Conservation (phyloP, 768 basidiomycete species). For the Sarcomyxa edulis region DNA sequence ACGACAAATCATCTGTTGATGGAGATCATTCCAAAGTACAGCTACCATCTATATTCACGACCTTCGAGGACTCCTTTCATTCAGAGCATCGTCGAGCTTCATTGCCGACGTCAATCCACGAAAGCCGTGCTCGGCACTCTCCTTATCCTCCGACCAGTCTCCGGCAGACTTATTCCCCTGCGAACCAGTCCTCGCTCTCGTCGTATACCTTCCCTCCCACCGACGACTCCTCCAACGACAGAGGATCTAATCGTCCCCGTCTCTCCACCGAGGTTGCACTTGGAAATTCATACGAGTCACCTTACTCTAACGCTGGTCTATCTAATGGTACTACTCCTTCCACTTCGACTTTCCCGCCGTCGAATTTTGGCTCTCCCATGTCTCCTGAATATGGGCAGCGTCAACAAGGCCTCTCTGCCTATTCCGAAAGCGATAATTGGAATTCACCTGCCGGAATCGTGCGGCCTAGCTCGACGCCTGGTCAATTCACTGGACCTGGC, state of each 20-base stretch:
- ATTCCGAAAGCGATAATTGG: constrained; percentile 52
- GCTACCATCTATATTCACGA: constrained; percentile 69
- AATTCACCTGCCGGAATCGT: constrained; percentile 50
- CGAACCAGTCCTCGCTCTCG: constrained; percentile 33
- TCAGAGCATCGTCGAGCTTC: constrained; percentile 58
- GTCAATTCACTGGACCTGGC: constrained; percentile 46
- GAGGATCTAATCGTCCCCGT: constrained; percentile 34
- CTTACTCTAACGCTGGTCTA: constrained; percentile 43
- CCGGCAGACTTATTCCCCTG: constrained; percentile 30
- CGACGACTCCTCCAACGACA: constrained; percentile 34
- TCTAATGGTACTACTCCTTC: constrained; percentile 49
- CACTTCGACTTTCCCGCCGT: constrained; percentile 43
- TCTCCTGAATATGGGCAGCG: constrained; percentile 40
- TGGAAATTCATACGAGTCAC: constrained; percentile 37
- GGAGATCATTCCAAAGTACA: constrained; percentile 52
- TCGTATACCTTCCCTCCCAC: constrained; percentile 55
- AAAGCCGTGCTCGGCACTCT: constrained; percentile 47
- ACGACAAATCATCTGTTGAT: constrained; percentile 36
- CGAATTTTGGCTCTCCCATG: constrained; percentile 40
- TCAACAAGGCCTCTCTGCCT: constrained; percentile 37
- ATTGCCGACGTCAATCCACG: constrained; percentile 54
- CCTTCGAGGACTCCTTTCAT: constrained; percentile 58
- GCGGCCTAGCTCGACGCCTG: constrained; percentile 65
- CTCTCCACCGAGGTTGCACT: constrained; percentile 40
- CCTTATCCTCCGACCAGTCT: constrained; percentile 49